Evolutionary conservation across 192 early-diverging fungal genomes (phyloP), one percentile per base, ranked within the genome.

Genomic region (Coemansia sp.): DNA sequence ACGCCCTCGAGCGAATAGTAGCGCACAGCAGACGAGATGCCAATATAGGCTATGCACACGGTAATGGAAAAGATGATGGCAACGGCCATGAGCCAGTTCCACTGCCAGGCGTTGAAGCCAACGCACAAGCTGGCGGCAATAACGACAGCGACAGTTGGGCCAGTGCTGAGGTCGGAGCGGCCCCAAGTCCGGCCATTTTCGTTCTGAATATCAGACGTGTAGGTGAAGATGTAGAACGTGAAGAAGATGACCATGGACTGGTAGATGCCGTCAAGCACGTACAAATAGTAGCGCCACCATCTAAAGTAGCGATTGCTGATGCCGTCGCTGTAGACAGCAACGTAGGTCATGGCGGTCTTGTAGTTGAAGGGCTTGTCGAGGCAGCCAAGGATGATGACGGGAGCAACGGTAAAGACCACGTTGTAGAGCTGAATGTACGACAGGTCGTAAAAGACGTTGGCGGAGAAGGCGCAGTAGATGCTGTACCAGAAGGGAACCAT

Each of bases 401-500:
- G 95, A 36, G 95, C 76, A 16, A 90, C 89, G 16, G 96, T 95
- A 67, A 97, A 94, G 0, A 92, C 64, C 71, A 94, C 76, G 76
- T 98, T 96, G 85, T 93, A 96, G 63, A 96, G 85, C 20, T 91
- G 86, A 52, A 96, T 89, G 54, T 91, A 90, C 11, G 94, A 88
- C 75, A 93, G 90, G 74, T 98, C 97, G 70, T 93, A 95, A 20
- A 93, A 68, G 76, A 91, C 88, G 63, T 88, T 71, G 15, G 89
- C 91, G 0, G 93, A 94, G 73, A 91, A 97, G 52, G 91, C 91
- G 70, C 91, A 93, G 71, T 85, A 94, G 70, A 96, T 86, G 74
- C 96, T 95, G 76, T 87, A 98, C 93, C 93, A 95, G 72, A 96
- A 95, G 65, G 95, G 88, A 20, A 89, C 88, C 66, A 95, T 75